phyloP scores from a whole-genome alignment of 176 grass and related monocot genomes.

The Oryza nivara region DNA sequence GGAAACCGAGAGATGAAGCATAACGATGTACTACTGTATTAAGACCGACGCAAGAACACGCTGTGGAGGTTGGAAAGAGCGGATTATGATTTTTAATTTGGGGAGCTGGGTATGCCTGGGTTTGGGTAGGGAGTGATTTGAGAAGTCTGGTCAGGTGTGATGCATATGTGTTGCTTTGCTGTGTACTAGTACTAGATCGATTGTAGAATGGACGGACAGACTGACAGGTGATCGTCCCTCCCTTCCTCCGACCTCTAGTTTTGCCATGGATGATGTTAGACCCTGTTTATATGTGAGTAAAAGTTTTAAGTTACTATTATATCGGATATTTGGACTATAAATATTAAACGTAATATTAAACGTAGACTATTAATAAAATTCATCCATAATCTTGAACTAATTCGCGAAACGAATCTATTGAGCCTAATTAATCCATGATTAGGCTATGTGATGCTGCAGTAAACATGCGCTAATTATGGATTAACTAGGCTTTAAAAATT shows the following conservation, averaged over 20 bases:
- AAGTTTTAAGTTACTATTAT: too few species aligned
- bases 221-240: background rate
- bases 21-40: background rate
- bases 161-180: background rate
- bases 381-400: too few species aligned
- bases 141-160: background rate
- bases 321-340: too few species aligned
- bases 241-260: background rate
- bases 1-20: conserved; percentile 38
- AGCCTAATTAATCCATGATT: too few species aligned
- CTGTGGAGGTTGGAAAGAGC: background rate
- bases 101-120: background rate
- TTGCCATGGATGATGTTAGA: too few species aligned
- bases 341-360: too few species aligned
- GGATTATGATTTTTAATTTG: conserved; percentile 13
- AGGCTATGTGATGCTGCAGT: too few species aligned
- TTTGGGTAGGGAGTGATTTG: background rate
- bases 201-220: background rate
- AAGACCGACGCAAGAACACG: background rate
- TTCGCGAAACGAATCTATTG: too few species aligned
- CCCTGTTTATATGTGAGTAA: too few species aligned
- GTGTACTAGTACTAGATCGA: background rate
- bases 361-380: too few species aligned
- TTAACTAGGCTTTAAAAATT: too few species aligned
- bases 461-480: too few species aligned